Conservation (phyloP, 1,139 yeast species). For the Saccharomyces hybrid region DNA sequence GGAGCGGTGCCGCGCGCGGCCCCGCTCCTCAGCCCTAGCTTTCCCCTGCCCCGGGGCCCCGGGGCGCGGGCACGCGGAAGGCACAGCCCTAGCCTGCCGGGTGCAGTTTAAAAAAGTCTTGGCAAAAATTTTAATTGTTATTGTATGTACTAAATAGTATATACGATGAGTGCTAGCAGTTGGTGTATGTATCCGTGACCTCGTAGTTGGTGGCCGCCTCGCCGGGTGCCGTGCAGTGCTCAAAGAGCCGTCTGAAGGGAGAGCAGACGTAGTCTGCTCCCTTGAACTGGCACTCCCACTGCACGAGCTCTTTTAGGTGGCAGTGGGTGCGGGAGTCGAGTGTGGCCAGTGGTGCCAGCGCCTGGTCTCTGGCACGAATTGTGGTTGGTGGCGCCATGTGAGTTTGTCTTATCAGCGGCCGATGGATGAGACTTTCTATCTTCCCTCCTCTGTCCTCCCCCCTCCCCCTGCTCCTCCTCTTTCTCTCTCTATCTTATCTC, state of each 20-base stretch:
- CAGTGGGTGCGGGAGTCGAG: constrained; percentile 21
- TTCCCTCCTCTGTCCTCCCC: background rate
- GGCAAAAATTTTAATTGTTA: background rate
- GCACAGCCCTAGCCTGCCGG: background rate
- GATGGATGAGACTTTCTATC: background rate
- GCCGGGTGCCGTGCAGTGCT: constrained; percentile 36
- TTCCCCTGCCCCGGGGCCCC: background rate
- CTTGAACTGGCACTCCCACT: background rate
- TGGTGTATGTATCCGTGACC: constrained; percentile 22
- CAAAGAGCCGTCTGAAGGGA: constrained; percentile 49
- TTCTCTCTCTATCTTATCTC: background rate
- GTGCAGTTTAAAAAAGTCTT: background rate
- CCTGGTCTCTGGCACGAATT: constrained; percentile 18
- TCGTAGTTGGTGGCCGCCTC: constrained; percentile 24
- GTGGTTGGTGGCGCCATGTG: constrained; percentile 10
- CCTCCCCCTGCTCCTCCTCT: background rate
- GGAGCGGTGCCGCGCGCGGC: background rate
- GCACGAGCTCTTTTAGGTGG: constrained; percentile 23
- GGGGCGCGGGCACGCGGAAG: background rate
- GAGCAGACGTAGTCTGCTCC: constrained; percentile 39
- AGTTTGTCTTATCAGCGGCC: background rate
- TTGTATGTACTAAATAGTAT: background rate
- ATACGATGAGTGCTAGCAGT: constrained; percentile 3
- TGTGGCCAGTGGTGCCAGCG: constrained; percentile 24
- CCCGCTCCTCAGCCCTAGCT: background rate